Conservation (phyloP, 352 stramenopile species). For the Phytophthora citrophthora region DNA sequence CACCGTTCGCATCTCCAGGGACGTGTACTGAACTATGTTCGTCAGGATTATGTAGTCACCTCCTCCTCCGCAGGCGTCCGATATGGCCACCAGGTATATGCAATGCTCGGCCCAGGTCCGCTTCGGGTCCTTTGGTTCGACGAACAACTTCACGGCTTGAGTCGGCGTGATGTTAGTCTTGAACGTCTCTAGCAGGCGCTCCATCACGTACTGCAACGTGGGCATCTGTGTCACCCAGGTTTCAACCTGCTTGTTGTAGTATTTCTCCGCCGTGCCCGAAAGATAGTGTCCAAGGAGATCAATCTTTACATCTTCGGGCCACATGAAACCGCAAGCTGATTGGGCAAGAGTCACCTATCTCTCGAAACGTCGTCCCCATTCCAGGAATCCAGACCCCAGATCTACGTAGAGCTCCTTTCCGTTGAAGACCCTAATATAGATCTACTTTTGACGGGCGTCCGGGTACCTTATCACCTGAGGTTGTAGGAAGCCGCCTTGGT, state of each 20-base stretch:
- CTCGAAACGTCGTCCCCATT: too few relatives aligned
- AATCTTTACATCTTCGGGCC: constrained; percentile 9
- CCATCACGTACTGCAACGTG: constrained; percentile 8
- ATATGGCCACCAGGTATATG: neutral
- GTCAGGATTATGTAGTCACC: neutral
- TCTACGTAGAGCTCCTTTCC: too few relatives aligned
- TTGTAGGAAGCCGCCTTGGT: too few relatives aligned
- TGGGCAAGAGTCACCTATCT: neutral
- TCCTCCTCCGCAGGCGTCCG: neutral
- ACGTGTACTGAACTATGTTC: neutral
- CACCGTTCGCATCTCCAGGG: neutral
- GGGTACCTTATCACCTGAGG: too few relatives aligned
- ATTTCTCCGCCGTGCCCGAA: neutral
- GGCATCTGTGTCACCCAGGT: neutral
- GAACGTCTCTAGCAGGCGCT: neutral
- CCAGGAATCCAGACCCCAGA: too few relatives aligned
- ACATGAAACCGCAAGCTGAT: neutral
- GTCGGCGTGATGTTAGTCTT: constrained; percentile 1
- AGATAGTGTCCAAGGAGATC: constrained; percentile 5
- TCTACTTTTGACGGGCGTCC: too few relatives aligned
- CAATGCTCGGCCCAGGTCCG: neutral
- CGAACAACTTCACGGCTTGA: constrained; percentile 1
- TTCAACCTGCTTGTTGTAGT: constrained; percentile 18
- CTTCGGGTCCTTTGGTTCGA: neutral
- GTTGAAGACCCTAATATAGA: too few relatives aligned